A percentile compares a stretch with the other conserved stretches of the same genome.
These are phyloP conservation scores for Saccharomyces hybrid DNA, from an alignment of 1,139 yeast species.

Conservation along the genomic window DNA sequence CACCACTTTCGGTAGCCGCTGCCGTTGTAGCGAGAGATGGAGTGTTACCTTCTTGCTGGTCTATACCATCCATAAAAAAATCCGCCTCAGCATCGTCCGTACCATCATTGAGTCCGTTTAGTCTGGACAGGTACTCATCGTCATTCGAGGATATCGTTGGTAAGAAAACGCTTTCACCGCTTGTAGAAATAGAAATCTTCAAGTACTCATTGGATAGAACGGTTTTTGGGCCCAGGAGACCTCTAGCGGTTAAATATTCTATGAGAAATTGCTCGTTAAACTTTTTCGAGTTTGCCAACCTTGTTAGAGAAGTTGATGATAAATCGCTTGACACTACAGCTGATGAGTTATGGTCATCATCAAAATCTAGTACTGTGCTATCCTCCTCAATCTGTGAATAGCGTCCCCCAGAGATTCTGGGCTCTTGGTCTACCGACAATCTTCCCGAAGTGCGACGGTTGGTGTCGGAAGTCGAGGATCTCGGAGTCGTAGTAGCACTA, in stretches of 20 bases:
- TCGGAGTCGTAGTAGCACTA: not conserved
- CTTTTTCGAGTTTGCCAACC: not conserved
- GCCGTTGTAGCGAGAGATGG: not conserved
- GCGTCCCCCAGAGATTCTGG: not conserved
- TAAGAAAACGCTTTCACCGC: slow-evolving; percentile 29
- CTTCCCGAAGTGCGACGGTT: not conserved
- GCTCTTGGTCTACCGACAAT: not conserved
- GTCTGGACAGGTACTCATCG: slow-evolving; percentile 28
- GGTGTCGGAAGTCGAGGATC: not conserved
- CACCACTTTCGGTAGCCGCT: not conserved
- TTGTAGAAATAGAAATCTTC: slow-evolving; percentile 24
- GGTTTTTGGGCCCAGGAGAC: slow-evolving; percentile 21
- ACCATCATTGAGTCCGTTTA: slow-evolving; percentile 20
- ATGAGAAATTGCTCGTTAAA: slow-evolving; percentile 14
- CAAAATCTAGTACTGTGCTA: slow-evolving; percentile 4
- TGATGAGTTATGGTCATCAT: slow-evolving; percentile 2
- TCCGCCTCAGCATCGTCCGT: slow-evolving; percentile 10
- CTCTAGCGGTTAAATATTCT: slow-evolving; percentile 24
- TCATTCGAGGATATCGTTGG: slow-evolving; percentile 28
- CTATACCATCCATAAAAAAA: not conserved
- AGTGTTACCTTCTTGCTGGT: not conserved
- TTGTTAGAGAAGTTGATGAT: not conserved
- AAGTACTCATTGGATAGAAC: slow-evolving; percentile 13
- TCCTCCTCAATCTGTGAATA: not conserved
- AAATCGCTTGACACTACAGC: not conserved